Evolutionary conservation across 192 early-diverging fungal species (phyloP), one percentile per base, ranked within the genome.

Genomic region (Backusella mclennaniae): DNA sequence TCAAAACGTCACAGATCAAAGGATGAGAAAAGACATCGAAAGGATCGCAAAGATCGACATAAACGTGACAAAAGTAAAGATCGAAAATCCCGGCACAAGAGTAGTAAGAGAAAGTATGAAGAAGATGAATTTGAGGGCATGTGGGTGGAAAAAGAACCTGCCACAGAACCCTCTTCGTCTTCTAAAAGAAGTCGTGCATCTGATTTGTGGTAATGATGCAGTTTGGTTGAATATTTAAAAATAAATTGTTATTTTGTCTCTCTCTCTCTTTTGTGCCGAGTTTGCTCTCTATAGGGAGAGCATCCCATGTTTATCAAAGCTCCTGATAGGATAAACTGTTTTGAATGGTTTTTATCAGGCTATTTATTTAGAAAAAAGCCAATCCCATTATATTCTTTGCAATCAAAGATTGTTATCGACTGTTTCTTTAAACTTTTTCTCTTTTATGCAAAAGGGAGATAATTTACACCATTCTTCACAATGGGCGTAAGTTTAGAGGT

Each of bases 81-180:
- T 63, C 21, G 56, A 63, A 63, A 26, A 26, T 63, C 56, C 36
- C 56, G 38, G 33, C 26, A 75, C 26, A 74, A 63, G 29, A 74
- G 63, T 39, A 66, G 59, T 33, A 75, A 68, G 14, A 68, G 35
- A 17, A 68, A 68, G n/a, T n/a, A 33, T 8, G 67, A 68, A 3
- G n/a, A 26, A 4, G 73, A 74, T 9, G 74, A 68, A 14, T 17
- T 44, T 33, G 74, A 75, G 41, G 74, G 59, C 5, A 66, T 66
- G 38, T 75, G 74, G 74, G 74, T 75, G 6, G 74, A 75, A 42
- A 75, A 75, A 17, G 66, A 75, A 17, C 74, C 74, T 39, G 49
- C 1, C 6, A 35, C 44, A 52, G 21, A 72, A 2, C 3, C 26
- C n/a, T 29, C 53, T 11, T 59, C 56, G 4, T 26, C 56, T 0